Evolutionary conservation across 1,284 basidiomycete species (phyloP), one percentile per base, ranked within the genome.

Genomic region (Cutaneotrichosporon arboriforme): DNA sequence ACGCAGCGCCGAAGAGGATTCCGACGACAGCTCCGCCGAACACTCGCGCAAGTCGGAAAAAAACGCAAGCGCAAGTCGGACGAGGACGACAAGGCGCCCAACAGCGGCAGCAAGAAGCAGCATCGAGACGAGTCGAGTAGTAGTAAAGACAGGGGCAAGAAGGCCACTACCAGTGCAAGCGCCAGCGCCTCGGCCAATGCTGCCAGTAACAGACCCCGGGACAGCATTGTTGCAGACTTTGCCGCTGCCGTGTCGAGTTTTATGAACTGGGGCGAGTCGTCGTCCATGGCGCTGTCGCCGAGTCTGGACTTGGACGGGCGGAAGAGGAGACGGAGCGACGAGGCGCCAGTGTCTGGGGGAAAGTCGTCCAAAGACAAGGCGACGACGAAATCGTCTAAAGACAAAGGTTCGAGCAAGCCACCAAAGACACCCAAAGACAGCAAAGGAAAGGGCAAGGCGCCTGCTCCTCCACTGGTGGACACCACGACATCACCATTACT

Each of bases 1-100:
- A 31, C 26, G 26, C 26, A 31, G 26, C 26, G 10, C 26, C 26
- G 31, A 35, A 40, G 37, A 36, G 38, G 43, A 42, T 17, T 12
- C 33, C 14, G 37, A 41, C 51, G 42, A 42, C 26, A 31, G 26
- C 26, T 10, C 26, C 26, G 10, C 26, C 26, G 26, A 51, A 42
- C 18, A 21, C 34, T 42, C 17, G 49, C 14, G 42, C 26, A 38
- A 17, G 42, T 21, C 12, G 21, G 17, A 8, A 38, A 35, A 26
- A n/a, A 17, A 26, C 15, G 45, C 37, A 52, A 39, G 52, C 41
- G 35, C n/a, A 14, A 43, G 37, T 38, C 45, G 10, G 46, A 21
- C 8, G 40, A 33, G 8, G 46, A 50, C n/a, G 48, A 8, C 18
- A 17, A 31, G 23, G 20, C 36, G 8, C 26, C 26, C 5, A 31